These are phyloP conservation scores for Cyanidioschyzon merolae DNA, from an alignment of 23 red algal genomes.

Conservation along the genomic window DNA sequence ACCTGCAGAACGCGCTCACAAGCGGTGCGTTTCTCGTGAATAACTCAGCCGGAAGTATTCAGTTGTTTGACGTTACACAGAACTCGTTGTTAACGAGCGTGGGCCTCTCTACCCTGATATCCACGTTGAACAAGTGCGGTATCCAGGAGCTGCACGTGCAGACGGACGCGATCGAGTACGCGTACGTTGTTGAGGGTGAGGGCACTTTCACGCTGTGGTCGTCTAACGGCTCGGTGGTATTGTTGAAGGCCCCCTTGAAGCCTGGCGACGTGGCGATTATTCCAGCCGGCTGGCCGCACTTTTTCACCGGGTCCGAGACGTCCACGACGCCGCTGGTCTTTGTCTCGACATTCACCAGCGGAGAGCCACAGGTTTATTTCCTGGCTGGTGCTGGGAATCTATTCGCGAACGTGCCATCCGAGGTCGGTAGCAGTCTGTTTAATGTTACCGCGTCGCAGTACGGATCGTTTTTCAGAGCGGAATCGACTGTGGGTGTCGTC, in stretches of 20 bases:
- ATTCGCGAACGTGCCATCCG: background rate
- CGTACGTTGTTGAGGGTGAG: background rate
- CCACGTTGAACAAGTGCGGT: background rate
- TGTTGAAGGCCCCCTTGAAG: background rate
- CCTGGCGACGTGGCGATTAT: background rate
- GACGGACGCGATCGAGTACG: background rate
- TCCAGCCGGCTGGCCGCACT: slow-evolving; percentile 10
- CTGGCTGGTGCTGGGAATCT: background rate
- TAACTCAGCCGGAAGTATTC: background rate
- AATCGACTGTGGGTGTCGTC: background rate
- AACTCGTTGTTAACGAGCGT: background rate
- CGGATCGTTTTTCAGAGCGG: background rate
- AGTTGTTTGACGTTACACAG: background rate
- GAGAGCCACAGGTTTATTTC: slow-evolving; percentile 3
- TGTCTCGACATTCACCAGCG: background rate
- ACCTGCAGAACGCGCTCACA: background rate
- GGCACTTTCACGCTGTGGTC: slow-evolving; percentile 1
- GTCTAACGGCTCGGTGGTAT: slow-evolving; percentile 1
- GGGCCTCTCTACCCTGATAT: background rate
- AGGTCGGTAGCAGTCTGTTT: background rate
- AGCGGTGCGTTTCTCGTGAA: background rate
- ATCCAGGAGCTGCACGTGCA: slow-evolving; percentile 3
- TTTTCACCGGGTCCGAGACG: background rate
- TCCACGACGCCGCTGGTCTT: background rate
- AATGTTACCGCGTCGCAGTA: slow-evolving; percentile 2